These are phyloP conservation scores for Ophidiomyces ophidiicola DNA, from an alignment of 2,329 filamentous ascomycete genomes.

Conservation along the genomic window DNA sequence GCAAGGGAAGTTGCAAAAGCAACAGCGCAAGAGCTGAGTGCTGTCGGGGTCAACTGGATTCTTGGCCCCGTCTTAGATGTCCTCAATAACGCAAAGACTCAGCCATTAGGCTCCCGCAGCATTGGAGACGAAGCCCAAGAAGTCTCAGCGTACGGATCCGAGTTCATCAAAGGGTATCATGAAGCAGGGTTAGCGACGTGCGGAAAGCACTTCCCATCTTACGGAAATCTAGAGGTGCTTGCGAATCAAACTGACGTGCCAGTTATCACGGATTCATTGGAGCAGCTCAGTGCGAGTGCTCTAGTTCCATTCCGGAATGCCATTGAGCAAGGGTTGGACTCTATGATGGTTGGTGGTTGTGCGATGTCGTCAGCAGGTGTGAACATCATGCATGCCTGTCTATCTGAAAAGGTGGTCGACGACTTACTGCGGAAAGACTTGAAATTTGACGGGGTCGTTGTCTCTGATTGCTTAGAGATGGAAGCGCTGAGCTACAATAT, in stretches of 20 bases:
- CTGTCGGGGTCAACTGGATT: constrained; percentile 92
- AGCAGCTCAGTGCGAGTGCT: constrained; percentile 83
- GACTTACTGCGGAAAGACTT: constrained; percentile 78
- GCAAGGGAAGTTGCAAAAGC: constrained; percentile 86
- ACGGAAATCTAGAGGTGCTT: constrained; percentile 86
- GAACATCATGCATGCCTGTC: constrained; percentile 88
- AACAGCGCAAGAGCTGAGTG: constrained; percentile 80
- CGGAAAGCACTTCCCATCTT: constrained; percentile 93
- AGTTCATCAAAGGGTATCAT: constrained; percentile 83
- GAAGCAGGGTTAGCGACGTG: constrained; percentile 80
- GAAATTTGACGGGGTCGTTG: constrained; percentile 79
- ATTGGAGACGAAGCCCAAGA: constrained; percentile 89
- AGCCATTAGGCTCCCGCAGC: constrained; percentile 79
- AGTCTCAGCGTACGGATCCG: constrained; percentile 82
- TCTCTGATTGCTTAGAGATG: constrained; percentile 95
- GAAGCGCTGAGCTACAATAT: constrained; percentile 90
- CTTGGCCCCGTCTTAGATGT: constrained; percentile 90
- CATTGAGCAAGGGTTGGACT: constrained; percentile 72
- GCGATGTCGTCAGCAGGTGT: constrained; percentile 83
- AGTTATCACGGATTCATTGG: constrained; percentile 86
- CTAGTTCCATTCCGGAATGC: constrained; percentile 86
- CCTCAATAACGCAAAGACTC: constrained; percentile 80
- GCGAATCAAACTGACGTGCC: constrained; percentile 85
- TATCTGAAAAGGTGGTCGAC: constrained; percentile 87
- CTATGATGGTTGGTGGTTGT: constrained; percentile 92